Evolutionary conservation across 352 stramenopile genomes (phyloP), one percentile per base, ranked within the genome.

Genomic region (Globisporangium okanoganense): DNA sequence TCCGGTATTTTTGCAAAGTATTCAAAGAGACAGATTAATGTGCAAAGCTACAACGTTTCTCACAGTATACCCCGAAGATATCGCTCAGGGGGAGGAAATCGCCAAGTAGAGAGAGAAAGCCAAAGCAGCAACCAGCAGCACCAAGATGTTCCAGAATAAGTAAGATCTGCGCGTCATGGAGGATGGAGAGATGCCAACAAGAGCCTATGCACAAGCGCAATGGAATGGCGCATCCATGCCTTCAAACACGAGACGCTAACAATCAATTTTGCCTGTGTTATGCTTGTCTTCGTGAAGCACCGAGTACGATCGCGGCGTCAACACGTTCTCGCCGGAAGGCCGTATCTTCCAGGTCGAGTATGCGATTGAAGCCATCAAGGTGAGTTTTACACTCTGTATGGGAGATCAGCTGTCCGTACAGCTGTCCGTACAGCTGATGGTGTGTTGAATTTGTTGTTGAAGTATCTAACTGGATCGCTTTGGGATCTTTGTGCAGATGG

Each of bases 331-430:
- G 66, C 98, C 98, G 13, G 97, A 99, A 83, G 98, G 98, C 48
- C 93, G 98, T 69, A 88, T 99, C 35, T 99, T 99, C 75, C 97
- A 99, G 75, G 97, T 99, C 54, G 96, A 99, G 70, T 99, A 99
- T 73, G 97, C 97, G 43, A 98, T 99, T 64, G 96, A 99, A 76
- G 97, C 97, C 57, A 99, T 99, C 66, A 97, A 98, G 75, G 88
- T 96, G 36, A 18, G 36, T n/a, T 3, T 16, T 33, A 6, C 40
- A 12, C 5, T 45, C 16, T 45, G 58, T 40, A 70, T 55, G 9
- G 43, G 1, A 5, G 18, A 55, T 40, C 33, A 27, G 24, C 44
- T 22, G 7, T 16, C 14, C 6, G 38, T 24, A 5, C 6, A 27
- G n/a, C 9, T 10, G 31, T 22, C 2, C 1, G 20, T 33, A 16